These are phyloP conservation scores for Zygotorulaspora mrakii DNA, from an alignment of 1,139 yeast species.

Conservation along the genomic window DNA sequence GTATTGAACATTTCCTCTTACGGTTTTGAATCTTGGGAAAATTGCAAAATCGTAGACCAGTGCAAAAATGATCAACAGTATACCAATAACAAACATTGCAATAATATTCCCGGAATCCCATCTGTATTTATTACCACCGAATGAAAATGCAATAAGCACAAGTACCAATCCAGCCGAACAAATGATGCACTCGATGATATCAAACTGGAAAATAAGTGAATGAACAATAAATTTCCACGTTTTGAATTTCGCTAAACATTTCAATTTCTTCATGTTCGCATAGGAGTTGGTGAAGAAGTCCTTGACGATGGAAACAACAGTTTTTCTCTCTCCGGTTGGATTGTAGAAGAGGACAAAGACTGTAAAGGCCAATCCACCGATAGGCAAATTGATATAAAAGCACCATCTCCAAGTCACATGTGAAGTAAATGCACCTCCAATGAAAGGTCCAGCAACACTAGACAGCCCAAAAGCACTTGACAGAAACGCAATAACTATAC, in stretches of 20 bases:
- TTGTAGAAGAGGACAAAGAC: slow-evolving; percentile 49
- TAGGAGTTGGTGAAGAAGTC: slow-evolving; percentile 1
- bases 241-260: slow-evolving; percentile 3
- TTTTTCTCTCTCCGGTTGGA: slow-evolving; percentile 42
- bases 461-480: slow-evolving; percentile 55
- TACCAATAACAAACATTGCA: slow-evolving; percentile 53
- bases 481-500: slow-evolving; percentile 48
- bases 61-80: slow-evolving; percentile 42
- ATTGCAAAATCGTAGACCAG: slow-evolving; percentile 35
- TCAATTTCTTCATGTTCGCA: slow-evolving; percentile 5
- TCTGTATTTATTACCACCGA: slow-evolving; percentile 47
- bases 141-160: slow-evolving; percentile 48
- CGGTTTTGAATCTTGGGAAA: slow-evolving; percentile 15
- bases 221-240: slow-evolving; percentile 12
- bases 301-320: background rate
- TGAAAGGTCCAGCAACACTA: slow-evolving; percentile 59
- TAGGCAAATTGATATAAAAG: slow-evolving; percentile 66
- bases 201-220: slow-evolving; percentile 36
- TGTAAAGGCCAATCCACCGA: slow-evolving; percentile 55
- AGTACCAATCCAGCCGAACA: slow-evolving; percentile 44
- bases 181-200: slow-evolving; percentile 47
- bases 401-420: slow-evolving; percentile 76
- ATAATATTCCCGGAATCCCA: slow-evolving; percentile 60
- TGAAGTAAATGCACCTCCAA: slow-evolving; percentile 65
- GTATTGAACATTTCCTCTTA: slow-evolving; percentile 13